Base-by-base conservation (phyloP, 257 asterid genomes). In the Ehretia macrophylla region DNA sequence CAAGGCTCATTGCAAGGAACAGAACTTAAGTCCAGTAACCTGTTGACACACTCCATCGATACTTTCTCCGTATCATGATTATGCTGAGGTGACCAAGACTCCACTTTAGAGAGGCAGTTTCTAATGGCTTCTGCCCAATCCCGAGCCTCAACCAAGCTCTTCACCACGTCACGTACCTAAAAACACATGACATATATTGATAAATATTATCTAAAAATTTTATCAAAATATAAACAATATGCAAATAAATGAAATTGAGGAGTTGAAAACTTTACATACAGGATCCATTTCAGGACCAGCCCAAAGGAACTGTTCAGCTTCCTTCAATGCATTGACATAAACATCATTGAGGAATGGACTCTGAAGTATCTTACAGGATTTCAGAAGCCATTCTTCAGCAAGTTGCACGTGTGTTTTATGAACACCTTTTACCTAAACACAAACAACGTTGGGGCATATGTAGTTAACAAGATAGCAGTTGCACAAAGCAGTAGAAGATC, bases 201-300 rank as follows among this genome's bases (percentile, higher is more conserved):
- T 47, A 32, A 51, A 58, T 66, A 52, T 81, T 56, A 75, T 66
- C 23, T 53, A 65, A 42, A 42, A 42, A 42, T 10, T 27, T 42
- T 42, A 10, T 42, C 16, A 10, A 42, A 3, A 10, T 42, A 10
- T 10, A 42, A 42, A 14, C 16, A 27, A 6, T 1, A 27, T 1
- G 35, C 35, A 3, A 27, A 54, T 21, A 16, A 19, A 11, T 56
- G 66, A 72, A 51, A 42, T 42, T 42, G 47, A 42, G 47, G 16
- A 42, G 16, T 11, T 42, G 47, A 49, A 54, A 51, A 58, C 55
- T 87, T 85, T 74, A 88, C 98, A 37, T 72, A 91, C 98, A 32
- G 75, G 81, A 73, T 91, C 90, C 95, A 91, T 91, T 75, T 88
- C 98, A 71, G 78, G 68, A 77, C 90, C 98, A 70, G 88, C 98